These are phyloP conservation scores for Paecilomyces sp. DNA, from an alignment of 2,329 filamentous ascomycete species.

Conservation along the genomic window DNA sequence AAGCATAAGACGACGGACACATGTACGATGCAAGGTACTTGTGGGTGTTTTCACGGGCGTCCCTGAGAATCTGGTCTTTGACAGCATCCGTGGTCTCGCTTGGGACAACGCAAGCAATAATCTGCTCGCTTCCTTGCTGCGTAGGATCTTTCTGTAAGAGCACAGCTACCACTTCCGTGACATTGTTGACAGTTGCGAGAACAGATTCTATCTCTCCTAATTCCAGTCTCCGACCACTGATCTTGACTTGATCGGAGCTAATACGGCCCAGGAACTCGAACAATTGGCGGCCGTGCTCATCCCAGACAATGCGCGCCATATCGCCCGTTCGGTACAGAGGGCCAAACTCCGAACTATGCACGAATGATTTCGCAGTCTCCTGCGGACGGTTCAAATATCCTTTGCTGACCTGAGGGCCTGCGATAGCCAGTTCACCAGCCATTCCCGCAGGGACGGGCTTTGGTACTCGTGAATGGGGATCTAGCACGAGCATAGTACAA, in stretches of 20 bases:
- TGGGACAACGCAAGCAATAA: conserved; percentile 18
- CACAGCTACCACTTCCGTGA: conserved; percentile 17
- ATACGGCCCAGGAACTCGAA: conserved; percentile 80
- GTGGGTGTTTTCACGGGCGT: conserved; percentile 8
- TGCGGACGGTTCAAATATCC: conserved; percentile 20
- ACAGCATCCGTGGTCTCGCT: conserved; percentile 3
- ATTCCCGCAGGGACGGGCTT: conserved; percentile 33
- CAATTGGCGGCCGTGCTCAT: conserved; percentile 44
- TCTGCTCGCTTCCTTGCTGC: conserved; percentile 15
- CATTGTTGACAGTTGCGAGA: conserved; percentile 10
- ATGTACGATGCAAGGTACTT: conserved; percentile 15
- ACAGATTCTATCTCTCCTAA: conserved; percentile 63
- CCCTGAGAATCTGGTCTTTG: conserved; percentile 7
- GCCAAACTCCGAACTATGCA: conserved; percentile 36
- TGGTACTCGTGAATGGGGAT: conserved; percentile 15
- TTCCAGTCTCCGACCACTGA: conserved; percentile 75
- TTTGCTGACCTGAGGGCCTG: conserved; percentile 22
- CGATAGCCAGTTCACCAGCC: conserved; percentile 40
- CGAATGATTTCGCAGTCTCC: conserved; percentile 18
- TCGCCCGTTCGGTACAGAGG: conserved; percentile 33
- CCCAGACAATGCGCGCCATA: conserved; percentile 49
- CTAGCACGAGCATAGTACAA: conserved; percentile 25
- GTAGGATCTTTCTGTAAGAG: conserved; percentile 12
- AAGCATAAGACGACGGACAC: conserved; percentile 17
- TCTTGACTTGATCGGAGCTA: conserved; percentile 71